Evolutionary conservation across 495 filamentous ascomycete genomes (phyloP).

Genomic region (Aspergillus bertholletiae): DNA sequence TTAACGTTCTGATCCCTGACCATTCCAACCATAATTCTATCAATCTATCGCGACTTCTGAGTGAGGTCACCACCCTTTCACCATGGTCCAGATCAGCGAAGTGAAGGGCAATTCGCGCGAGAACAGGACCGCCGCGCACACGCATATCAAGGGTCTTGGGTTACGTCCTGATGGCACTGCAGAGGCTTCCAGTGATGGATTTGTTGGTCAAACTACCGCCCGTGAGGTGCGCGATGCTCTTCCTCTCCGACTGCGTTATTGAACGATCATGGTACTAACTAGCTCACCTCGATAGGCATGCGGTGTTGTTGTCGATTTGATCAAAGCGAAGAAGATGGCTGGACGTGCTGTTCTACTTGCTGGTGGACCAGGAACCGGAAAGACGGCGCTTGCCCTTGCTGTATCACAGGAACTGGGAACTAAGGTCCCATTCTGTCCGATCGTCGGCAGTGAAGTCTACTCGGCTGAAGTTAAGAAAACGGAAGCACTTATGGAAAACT

Average conservation of each 20-base stretch:
- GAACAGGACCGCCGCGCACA: constrained; percentile 92
- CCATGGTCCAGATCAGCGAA: constrained; percentile 93
- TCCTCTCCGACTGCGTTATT: neutral
- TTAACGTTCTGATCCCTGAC: constrained; percentile 3
- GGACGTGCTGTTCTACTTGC: constrained; percentile 90
- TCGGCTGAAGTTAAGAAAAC: constrained; percentile 98
- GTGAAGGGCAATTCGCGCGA: constrained; percentile 94
- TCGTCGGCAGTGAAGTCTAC: constrained; percentile 96
- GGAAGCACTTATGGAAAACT: constrained; percentile 97
- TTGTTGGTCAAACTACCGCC: constrained; percentile 83
- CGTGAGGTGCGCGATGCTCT: constrained; percentile 60
- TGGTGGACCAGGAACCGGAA: constrained; percentile 90
- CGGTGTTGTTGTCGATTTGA: constrained; percentile 91
- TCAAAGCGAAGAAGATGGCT: constrained; percentile 94
- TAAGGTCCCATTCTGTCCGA: constrained; percentile 95
- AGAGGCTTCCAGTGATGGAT: constrained; percentile 71
- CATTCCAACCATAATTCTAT: neutral
- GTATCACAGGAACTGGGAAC: constrained; percentile 94
- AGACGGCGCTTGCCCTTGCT: constrained; percentile 91
- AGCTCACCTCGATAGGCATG: constrained; percentile 62
- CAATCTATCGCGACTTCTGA: constrained; percentile 16
- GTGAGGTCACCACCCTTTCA: constrained; percentile 26
- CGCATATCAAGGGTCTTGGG: constrained; percentile 93
- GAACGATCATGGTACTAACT: constrained; percentile 7
- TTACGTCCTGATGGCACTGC: constrained; percentile 78